phyloP scores from a whole-genome alignment of 164 flowering plant genomes.

The Stephania cephalantha region DNA sequence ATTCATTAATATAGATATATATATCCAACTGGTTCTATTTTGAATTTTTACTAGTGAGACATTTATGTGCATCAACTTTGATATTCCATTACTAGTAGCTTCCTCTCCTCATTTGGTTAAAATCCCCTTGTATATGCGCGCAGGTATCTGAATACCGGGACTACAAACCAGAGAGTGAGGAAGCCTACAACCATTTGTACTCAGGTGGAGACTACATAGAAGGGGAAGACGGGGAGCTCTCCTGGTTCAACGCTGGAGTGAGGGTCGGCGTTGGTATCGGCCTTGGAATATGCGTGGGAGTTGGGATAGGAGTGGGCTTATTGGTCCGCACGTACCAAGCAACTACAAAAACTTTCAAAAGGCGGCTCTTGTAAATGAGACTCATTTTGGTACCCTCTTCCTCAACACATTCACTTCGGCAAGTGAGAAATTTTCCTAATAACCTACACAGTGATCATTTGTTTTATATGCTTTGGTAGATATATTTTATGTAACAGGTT shows the following conservation, averaged over 20 bases:
- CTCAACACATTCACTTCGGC: neutral
- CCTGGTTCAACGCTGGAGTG: conserved; percentile 91
- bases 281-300: conserved; percentile 73
- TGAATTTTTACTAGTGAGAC: no score
- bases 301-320: conserved; percentile 81
- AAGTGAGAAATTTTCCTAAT: neutral
- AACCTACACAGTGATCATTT: neutral
- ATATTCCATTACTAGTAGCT: neutral
- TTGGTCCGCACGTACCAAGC: conserved; percentile 73
- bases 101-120: neutral
- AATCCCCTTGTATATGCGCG: conserved; percentile 2
- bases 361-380: conserved; percentile 36
- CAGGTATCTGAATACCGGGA: conserved; percentile 37
- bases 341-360: conserved; percentile 58
- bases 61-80: neutral
- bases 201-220: conserved; percentile 57
- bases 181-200: conserved; percentile 43
- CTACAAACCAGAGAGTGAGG: conserved; percentile 44
- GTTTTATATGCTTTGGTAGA: neutral
- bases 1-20: no score
- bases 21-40: neutral
- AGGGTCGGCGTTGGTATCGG: conserved; percentile 89
- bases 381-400: neutral
- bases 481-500: neutral
- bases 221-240: conserved; percentile 71